A percentile compares a stretch with the other conserved stretches of the same genome.
phyloP scores from a whole-genome alignment of 2,329 filamentous ascomycete genomes.

The Mycocentrospora acerina region DNA sequence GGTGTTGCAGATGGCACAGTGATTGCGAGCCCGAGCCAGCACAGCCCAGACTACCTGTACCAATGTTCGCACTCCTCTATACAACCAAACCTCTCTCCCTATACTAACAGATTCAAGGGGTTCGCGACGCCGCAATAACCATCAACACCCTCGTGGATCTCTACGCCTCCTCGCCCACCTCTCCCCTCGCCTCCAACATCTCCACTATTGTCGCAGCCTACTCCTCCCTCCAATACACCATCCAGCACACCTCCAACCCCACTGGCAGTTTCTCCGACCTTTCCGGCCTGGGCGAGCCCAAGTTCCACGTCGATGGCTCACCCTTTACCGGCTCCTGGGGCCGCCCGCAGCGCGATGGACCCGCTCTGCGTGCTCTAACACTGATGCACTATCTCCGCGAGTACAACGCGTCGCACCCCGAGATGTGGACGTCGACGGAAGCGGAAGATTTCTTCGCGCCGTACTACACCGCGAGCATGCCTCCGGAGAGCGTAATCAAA shows the following conservation, averaged over 20 bases:
- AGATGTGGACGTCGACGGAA: slow-evolving; percentile 31
- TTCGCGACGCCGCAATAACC: slow-evolving; percentile 49
- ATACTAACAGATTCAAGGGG: slow-evolving; percentile 31
- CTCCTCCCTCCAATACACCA: slow-evolving; percentile 32
- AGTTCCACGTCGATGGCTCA: slow-evolving; percentile 44
- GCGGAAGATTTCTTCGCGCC: slow-evolving; percentile 33
- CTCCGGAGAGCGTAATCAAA: slow-evolving; percentile 45
- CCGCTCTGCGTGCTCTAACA: slow-evolving; percentile 46
- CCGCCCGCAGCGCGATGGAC: slow-evolving; percentile 48
- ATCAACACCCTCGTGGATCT: slow-evolving; percentile 44
- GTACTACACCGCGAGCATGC: slow-evolving; percentile 41
- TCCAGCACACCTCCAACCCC: slow-evolving; percentile 44
- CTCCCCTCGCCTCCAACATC: slow-evolving; percentile 25
- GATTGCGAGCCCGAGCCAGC: slow-evolving; percentile 46
- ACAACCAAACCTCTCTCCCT: not conserved
- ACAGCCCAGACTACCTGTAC: slow-evolving; percentile 47
- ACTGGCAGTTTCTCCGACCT: slow-evolving; percentile 40
- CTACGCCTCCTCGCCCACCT: slow-evolving; percentile 38
- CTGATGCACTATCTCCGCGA: slow-evolving; percentile 45
- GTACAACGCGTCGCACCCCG: slow-evolving; percentile 44
- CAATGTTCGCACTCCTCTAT: slow-evolving; percentile 29
- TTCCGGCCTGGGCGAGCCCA: slow-evolving; percentile 46
- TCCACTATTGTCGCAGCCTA: slow-evolving; percentile 38
- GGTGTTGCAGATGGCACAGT: slow-evolving; percentile 44
- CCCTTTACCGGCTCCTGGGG: slow-evolving; percentile 44